phyloP scores from a whole-genome alignment of 345 rosid species.

The Eucalyptus caleyi region DNA sequence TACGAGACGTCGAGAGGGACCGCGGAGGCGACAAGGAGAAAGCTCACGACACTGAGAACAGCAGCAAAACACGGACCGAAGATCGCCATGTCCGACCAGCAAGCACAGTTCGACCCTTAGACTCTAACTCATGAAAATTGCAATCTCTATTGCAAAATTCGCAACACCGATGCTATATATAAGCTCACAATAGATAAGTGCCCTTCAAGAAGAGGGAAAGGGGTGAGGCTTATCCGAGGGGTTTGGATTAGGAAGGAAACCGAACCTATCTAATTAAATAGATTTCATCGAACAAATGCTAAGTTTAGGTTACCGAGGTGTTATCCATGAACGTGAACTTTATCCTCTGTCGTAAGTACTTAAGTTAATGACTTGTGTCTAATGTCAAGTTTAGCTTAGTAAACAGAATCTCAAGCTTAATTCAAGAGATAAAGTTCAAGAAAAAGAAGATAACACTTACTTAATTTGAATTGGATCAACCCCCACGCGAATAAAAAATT shows the following conservation, averaged over 20 bases:
- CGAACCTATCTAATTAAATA: not conserved
- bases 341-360: not conserved
- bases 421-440: not conserved
- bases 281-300: not conserved
- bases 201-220: not conserved
- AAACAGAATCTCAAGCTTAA: not conserved
- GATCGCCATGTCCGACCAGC: not conserved
- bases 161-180: not conserved
- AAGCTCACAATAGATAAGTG: not conserved
- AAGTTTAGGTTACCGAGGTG: not conserved
- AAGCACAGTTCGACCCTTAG: not conserved
- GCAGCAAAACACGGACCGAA: not conserved
- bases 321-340: not conserved
- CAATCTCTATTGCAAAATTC: not conserved
- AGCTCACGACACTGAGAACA: not conserved
- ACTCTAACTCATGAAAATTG: not conserved
- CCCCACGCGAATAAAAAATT: not conserved
- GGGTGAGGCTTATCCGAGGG: not conserved
- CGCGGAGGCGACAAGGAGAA: not conserved
- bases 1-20: not conserved
- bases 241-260: not conserved
- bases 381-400: not conserved
- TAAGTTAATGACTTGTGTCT: not conserved
- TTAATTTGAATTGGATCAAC: not conserved
- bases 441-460: not conserved